Conservation (phyloP, 2,329 filamentous ascomycete species). For the Claviceps quebecensis region DNA sequence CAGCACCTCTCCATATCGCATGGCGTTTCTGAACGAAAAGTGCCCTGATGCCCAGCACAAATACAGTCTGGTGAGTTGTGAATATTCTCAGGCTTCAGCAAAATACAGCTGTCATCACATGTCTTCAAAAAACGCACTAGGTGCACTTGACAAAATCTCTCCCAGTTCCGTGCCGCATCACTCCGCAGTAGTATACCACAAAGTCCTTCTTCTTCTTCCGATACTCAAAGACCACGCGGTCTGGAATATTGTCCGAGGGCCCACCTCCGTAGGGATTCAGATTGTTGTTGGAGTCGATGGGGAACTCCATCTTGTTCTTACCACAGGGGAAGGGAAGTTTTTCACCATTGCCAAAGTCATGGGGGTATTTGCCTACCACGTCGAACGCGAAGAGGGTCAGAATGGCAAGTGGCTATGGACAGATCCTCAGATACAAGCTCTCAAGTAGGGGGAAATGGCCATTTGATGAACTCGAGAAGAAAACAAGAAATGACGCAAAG, state of each 20-base stretch:
- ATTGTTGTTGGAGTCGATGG: not conserved
- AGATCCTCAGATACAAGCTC: too few relatives aligned
- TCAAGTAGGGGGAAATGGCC: not conserved
- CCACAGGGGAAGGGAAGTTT: not conserved
- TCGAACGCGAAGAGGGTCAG: not conserved
- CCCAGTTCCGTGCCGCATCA: not conserved
- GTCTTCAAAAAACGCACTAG: not conserved
- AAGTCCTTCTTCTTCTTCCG: not conserved
- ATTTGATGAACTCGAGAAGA: too few relatives aligned
- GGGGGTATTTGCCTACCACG: not conserved
- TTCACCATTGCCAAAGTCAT: not conserved
- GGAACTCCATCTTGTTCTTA: conserved; percentile 1
- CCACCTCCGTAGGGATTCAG: not conserved
- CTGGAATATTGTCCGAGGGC: not conserved
- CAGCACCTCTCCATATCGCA: too few relatives aligned
- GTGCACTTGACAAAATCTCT: conserved; percentile 5
- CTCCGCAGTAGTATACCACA: not conserved
- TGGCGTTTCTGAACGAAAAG: not conserved
- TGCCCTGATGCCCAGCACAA: not conserved
- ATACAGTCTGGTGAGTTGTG: not conserved
- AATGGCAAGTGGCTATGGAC: too few relatives aligned
- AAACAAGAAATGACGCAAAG: not conserved
- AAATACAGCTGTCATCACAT: not conserved
- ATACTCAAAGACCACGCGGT: conserved; percentile 1
- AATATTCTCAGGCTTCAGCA: too few relatives aligned